Evolutionary conservation across 2,329 filamentous ascomycete species (phyloP).

Genomic region (Beauveria sp.): DNA sequence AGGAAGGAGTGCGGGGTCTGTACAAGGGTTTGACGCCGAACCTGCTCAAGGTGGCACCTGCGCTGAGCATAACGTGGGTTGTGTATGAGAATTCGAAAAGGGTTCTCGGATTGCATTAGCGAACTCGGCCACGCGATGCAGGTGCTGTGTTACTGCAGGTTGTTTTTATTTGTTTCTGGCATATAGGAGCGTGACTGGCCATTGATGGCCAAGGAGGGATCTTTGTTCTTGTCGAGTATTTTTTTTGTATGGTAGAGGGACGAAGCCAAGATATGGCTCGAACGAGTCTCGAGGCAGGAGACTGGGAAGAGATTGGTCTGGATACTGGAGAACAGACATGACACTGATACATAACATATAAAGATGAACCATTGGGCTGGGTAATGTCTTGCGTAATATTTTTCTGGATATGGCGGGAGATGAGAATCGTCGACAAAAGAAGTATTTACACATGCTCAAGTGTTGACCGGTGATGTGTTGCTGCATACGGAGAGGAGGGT

Average conservation of each 20-base stretch:
- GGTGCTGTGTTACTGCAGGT: neutral
- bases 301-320: neutral
- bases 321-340: neutral
- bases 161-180: slow-evolving; percentile 5
- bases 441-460: neutral
- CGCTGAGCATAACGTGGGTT: slow-evolving; percentile 90
- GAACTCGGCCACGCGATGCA: slow-evolving; percentile 8
- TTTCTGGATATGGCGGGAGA: neutral
- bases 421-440: neutral
- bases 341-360: slow-evolving; percentile 1
- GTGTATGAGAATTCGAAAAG: slow-evolving; percentile 88
- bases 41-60: slow-evolving; percentile 89
- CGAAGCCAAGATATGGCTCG: neutral
- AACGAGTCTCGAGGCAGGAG: neutral
- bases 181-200: slow-evolving; percentile 1
- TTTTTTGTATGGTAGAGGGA: neutral
- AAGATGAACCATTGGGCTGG: neutral
- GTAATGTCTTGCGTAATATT: neutral
- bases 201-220: neutral
- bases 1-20: slow-evolving; percentile 76
- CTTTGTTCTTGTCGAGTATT: neutral
- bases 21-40: slow-evolving; percentile 96
- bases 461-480: neutral
- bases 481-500: neutral
- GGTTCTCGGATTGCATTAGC: slow-evolving; percentile 47